phyloP scores from a whole-genome alignment of 768 basidiomycete genomes.

The Termitomyces sp. region DNA sequence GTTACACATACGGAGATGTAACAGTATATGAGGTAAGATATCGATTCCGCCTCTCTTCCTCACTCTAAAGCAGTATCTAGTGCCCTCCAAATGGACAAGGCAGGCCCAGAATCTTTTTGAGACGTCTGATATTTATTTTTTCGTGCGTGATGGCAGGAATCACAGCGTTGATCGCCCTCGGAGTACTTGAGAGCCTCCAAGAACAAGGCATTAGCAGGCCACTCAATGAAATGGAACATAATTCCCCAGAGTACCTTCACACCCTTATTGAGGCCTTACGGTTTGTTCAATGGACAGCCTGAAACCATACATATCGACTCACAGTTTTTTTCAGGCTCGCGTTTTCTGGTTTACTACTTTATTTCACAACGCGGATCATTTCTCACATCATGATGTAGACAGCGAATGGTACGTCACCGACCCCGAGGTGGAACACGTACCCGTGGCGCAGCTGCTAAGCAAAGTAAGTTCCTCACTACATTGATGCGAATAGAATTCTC shows the following conservation, averaged over 20 bases:
- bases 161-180: slow-evolving; percentile 88
- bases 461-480: slow-evolving; percentile 45
- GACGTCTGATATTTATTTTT: background rate
- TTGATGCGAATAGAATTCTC: background rate
- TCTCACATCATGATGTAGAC: slow-evolving; percentile 39
- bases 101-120: slow-evolving; percentile 1
- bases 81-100: slow-evolving; percentile 98
- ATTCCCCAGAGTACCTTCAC: slow-evolving; percentile 88
- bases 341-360: slow-evolving; percentile 60
- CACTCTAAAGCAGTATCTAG: slow-evolving; percentile 23
- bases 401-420: slow-evolving; percentile 91
- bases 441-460: slow-evolving; percentile 80
- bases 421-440: slow-evolving; percentile 73
- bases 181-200: slow-evolving; percentile 87
- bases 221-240: slow-evolving; percentile 81
- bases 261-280: slow-evolving; percentile 81
- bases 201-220: slow-evolving; percentile 65
- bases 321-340: slow-evolving; percentile 40
- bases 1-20: slow-evolving; percentile 84
- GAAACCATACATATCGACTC: background rate
- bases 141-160: slow-evolving; percentile 46
- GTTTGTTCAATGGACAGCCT: slow-evolving; percentile 32
- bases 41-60: background rate
- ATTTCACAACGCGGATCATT: background rate
- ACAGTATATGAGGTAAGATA: slow-evolving; percentile 85